phyloP scores from a whole-genome alignment of 345 rosid species.

The Salix viminalis region DNA sequence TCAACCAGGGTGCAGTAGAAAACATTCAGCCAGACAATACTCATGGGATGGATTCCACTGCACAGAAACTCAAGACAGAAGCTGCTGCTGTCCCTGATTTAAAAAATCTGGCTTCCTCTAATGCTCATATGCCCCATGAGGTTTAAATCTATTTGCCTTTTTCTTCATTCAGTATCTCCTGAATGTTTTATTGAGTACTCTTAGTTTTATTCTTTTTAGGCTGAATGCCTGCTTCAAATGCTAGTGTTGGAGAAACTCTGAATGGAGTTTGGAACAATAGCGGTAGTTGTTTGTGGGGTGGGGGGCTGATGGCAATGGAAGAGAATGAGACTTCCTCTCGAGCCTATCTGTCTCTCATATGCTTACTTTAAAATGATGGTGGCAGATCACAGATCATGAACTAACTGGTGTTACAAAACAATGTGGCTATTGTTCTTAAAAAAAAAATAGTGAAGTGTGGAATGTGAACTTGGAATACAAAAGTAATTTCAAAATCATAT shows the following conservation, averaged over 20 bases:
- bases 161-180: neutral
- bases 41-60: conserved; percentile 28
- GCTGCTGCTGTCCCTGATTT: conserved; percentile 28
- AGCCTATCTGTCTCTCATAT: no score
- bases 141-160: conserved; percentile 17
- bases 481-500: no score
- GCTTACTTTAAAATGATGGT: no score
- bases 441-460: no score
- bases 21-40: conserved; percentile 24
- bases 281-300: no score
- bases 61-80: conserved; percentile 24
- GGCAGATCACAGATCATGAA: no score
- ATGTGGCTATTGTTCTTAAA: no score
- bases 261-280: neutral
- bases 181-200: neutral
- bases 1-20: conserved; percentile 26
- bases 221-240: neutral
- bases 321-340: no score
- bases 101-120: conserved; percentile 24
- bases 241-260: neutral
- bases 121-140: conserved; percentile 26
- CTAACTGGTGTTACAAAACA: no score
- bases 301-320: no score
- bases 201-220: neutral
- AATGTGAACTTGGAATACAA: no score